Base-by-base conservation (phyloP, 192 early-diverging fungal species). In the Chytriomyces confervae region DNA sequence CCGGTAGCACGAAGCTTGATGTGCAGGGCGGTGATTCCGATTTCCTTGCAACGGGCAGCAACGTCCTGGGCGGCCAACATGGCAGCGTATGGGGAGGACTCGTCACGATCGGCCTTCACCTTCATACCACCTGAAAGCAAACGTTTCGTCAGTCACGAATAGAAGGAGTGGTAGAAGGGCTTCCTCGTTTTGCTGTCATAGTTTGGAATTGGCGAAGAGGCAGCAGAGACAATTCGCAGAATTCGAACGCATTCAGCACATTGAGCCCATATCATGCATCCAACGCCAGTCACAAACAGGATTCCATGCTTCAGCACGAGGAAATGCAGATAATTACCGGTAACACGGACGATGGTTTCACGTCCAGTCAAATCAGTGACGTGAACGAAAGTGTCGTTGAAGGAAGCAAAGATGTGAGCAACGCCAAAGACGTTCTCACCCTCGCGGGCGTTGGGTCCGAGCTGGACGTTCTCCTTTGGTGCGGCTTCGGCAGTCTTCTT, bases 381-480 rank as follows among this genome's bases (percentile, higher is more conserved):
- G 90, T 99, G 98, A 82, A 99, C 95, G 83, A 99, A 99, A 81
- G 98, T 99, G 87, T 99, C 98, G 93, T 99, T 99, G 92, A 95
- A 97, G 69, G 92, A 94, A 84, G 98, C 97, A 82, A 93, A 98
- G 89, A 99, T 98, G 93, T 98, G 98, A 76, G 95, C 95, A 89
- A 99, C 98, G 85, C 98, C 98, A 81, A 98, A 99, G 77, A 99
- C 98, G 85, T 93, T 89, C 89, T 99, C 97, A 81, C 96, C 97
- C 84, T 95, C 95, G 80, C 94, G 93, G 87, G 96, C 95, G 87
- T 98, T 93, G 81, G 98, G 98, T 77, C 98, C 98, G 81, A 98
- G 92, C 76, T 93, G 91, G 84, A 98, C 93, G 86, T 91, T 92
- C 87, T 97, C 94, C 83, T 91, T 89, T 82, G 89, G 89, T 77